phyloP scores from a whole-genome alignment of 2,329 filamentous ascomycete species.

The Sporothrix pseudoabietina region DNA sequence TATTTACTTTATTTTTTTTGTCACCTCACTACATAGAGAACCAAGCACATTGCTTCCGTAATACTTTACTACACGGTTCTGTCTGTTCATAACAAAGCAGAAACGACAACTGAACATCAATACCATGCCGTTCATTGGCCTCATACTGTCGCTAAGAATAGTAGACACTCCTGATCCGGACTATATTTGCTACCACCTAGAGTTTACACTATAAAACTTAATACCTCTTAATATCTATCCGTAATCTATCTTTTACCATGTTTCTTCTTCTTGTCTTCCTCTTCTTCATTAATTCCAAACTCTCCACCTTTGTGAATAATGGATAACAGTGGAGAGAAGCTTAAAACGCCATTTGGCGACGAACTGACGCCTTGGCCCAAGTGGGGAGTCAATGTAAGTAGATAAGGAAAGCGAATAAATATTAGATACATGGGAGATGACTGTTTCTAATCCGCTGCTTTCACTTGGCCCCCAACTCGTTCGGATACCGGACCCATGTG shows the following conservation, averaged over 20 bases:
- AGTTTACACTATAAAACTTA: too few species aligned
- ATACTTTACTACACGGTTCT: too few species aligned
- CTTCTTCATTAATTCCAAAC: neutral
- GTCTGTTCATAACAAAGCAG: too few species aligned
- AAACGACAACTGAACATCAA: neutral
- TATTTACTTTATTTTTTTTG: neutral
- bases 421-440: neutral
- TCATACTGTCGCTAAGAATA: neutral
- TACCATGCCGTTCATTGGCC: neutral
- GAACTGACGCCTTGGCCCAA: slow-evolving; percentile 3
- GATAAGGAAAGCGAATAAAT: neutral
- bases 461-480: neutral
- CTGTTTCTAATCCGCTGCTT: too few species aligned
- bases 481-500: neutral
- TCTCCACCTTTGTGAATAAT: neutral
- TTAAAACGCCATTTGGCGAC: slow-evolving; percentile 13
- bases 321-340: slow-evolving; percentile 5
- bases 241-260: too few species aligned
- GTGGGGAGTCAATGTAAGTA: neutral
- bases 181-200: too few species aligned
- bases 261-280: neutral
- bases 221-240: too few species aligned
- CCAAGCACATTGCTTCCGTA: too few species aligned
- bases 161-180: too few species aligned
- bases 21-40: too few species aligned